phyloP scores from a whole-genome alignment of 1,284 basidiomycete genomes.

The Leccinum subrobustum region DNA sequence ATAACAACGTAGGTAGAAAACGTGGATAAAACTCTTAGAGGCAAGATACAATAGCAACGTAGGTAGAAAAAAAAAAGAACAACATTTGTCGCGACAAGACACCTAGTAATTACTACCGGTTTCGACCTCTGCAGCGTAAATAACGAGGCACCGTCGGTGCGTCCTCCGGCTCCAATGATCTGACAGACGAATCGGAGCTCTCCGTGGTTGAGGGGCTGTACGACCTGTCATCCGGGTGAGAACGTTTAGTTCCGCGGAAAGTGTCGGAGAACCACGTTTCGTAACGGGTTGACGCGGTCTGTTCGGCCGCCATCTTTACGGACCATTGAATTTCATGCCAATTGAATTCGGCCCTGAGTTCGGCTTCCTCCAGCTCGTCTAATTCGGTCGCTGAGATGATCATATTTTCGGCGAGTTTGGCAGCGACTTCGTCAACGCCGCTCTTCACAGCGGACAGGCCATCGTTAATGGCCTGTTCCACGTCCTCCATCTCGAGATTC shows the following conservation, averaged over 20 bases:
- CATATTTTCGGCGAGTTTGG: neutral
- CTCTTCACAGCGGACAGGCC: neutral
- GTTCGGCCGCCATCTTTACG: neutral
- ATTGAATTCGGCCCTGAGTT: neutral
- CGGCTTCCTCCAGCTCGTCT: neutral
- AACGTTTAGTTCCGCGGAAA: neutral
- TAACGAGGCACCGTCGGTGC: too few relatives aligned
- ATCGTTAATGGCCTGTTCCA: neutral
- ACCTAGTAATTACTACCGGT: too few relatives aligned
- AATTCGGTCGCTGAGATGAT: neutral
- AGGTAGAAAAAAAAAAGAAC: too few relatives aligned
- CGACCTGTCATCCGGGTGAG: neutral
- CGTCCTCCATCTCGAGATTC: neutral
- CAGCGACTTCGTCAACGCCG: neutral
- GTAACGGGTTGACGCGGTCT: neutral
- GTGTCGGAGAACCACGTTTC: neutral
- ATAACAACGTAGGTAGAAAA: too few relatives aligned
- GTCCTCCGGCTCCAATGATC: too few relatives aligned
- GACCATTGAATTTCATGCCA: neutral
- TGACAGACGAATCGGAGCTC: neutral
- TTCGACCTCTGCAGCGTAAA: too few relatives aligned
- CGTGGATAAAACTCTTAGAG: too few relatives aligned
- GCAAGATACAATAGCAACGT: too few relatives aligned
- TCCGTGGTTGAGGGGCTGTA: neutral
- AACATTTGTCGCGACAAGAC: too few relatives aligned